phyloP scores from a whole-genome alignment of 768 basidiomycete genomes.

The Xanthoconium purpureum region DNA sequence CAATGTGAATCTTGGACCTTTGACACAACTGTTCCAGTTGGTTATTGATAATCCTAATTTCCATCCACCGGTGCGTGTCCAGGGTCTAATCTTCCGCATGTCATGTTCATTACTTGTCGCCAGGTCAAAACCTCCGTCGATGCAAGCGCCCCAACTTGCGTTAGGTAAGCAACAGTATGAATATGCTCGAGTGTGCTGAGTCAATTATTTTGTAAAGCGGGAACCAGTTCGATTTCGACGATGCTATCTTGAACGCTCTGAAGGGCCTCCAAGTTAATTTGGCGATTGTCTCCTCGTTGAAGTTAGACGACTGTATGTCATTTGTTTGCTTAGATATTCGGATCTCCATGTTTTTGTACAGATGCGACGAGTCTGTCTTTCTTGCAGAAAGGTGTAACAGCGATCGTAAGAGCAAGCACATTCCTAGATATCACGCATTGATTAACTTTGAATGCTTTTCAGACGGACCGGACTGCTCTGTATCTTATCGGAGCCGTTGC shows the following conservation, averaged over 20 bases:
- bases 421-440: neutral
- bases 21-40: slow-evolving; percentile 52
- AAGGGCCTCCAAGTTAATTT: slow-evolving; percentile 59
- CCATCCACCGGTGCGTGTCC: slow-evolving; percentile 44
- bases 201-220: slow-evolving; percentile 41
- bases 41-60: slow-evolving; percentile 48
- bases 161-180: slow-evolving; percentile 40
- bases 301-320: slow-evolving; percentile 63
- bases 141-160: slow-evolving; percentile 50
- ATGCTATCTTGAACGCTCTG: slow-evolving; percentile 61
- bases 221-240: slow-evolving; percentile 57
- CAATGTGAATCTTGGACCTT: slow-evolving; percentile 58
- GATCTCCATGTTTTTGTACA: slow-evolving; percentile 24
- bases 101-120: neutral
- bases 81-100: neutral
- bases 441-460: neutral
- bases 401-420: slow-evolving; percentile 38
- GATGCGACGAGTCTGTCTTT: slow-evolving; percentile 57
- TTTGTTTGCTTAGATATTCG: neutral
- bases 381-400: slow-evolving; percentile 53
- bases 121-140: slow-evolving; percentile 58
- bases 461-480: slow-evolving; percentile 62
- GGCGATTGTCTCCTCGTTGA: slow-evolving; percentile 48
- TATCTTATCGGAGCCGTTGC: slow-evolving; percentile 73
- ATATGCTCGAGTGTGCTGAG: neutral